A percentile compares a stretch with the other conserved stretches of the same genome.
Evolutionary conservation across 169 alveolate genomes (phyloP).

Genomic region (Cryptosporidium ryanae): DNA sequence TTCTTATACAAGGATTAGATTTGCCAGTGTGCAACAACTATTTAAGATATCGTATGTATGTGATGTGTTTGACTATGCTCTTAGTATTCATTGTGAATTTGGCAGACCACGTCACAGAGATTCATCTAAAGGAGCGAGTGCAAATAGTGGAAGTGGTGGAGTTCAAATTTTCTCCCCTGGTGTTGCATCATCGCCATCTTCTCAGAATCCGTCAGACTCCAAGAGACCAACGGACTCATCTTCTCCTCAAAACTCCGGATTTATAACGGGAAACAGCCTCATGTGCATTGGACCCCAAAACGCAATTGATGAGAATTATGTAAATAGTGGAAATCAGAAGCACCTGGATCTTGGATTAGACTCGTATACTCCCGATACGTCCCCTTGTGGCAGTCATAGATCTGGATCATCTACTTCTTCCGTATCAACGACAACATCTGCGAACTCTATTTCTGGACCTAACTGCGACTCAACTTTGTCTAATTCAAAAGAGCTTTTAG

Average conservation of each 20-base stretch:
- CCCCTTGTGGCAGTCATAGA: conserved; percentile 58
- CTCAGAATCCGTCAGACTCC: conserved; percentile 7
- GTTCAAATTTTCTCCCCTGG: conserved; percentile 1
- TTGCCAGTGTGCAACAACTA: conserved; percentile 69
- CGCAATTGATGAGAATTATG: conserved; percentile 3
- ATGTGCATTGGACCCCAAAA: neutral
- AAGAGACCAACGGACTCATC: conserved; percentile 24
- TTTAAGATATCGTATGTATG: conserved; percentile 68
- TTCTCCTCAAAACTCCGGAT: neutral
- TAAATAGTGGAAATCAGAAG: neutral
- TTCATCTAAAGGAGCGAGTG: conserved; percentile 31
- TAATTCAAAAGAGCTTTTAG: too few relatives aligned
- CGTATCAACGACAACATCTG: conserved; percentile 20
- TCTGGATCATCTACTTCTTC: conserved; percentile 27
- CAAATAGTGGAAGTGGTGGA: neutral
- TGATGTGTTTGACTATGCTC: conserved; percentile 70
- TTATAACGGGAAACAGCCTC: neutral
- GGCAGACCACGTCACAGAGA: conserved; percentile 73
- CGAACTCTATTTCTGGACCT: neutral
- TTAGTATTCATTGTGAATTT: conserved; percentile 70
- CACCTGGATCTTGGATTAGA: conserved; percentile 34
- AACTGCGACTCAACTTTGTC: too few relatives aligned
- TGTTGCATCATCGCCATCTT: neutral
- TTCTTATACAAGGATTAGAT: conserved; percentile 62
- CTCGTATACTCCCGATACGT: conserved; percentile 41